Evolutionary conservation across 1,139 yeast species (phyloP), one percentile per base, ranked within the genome.

Genomic region (Nakaseomyces sp.): DNA sequence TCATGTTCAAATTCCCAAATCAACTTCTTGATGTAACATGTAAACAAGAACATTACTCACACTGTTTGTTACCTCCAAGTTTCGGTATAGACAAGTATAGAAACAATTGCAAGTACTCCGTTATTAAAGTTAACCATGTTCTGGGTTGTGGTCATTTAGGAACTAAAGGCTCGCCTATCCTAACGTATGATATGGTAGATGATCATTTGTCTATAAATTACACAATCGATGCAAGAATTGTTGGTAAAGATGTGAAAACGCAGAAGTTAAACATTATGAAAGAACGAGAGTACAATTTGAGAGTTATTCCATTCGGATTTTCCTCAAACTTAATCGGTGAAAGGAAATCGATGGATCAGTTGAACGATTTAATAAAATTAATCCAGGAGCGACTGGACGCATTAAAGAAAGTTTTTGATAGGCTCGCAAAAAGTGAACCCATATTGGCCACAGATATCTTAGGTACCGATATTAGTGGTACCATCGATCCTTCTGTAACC

Each of bases 61-160:
- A 81, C 56, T 66, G 74, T 24, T 58, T 74, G 41, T 69, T 81
- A 2, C 87, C 87, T 0, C 86, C 87, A 5, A 71, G 83, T 13
- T 65, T 77, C 58, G 87, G 87, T 5, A 58, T 77, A 3, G 81
- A 77, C 53, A 58, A 61, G 15, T 67, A 73, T 12, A 51, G 52
- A 36, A 50, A 51, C 69, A 46, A 50, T 12, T 58, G 64, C 1
- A 54, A 52, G 33, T 58, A 58, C 41, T 70, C 50, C 60, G 42
- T 51, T 2, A 55, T 64, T 15, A 53, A 56, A 31, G 49, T 63
- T 25, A 55, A 64, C 39, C 55, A 58, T 2, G 41, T 56, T 3
- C 54, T 67, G 6, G 70, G 71, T 1, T 71, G 70, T 53, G 74
- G 74, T 5, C 64, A 66, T 22, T 51, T 56, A 15, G 62, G 63